Evolutionary conservation across 73 alveolate species (phyloP), one percentile per base, ranked within the genome.

Genomic region (Symbiodinium natans): DNA sequence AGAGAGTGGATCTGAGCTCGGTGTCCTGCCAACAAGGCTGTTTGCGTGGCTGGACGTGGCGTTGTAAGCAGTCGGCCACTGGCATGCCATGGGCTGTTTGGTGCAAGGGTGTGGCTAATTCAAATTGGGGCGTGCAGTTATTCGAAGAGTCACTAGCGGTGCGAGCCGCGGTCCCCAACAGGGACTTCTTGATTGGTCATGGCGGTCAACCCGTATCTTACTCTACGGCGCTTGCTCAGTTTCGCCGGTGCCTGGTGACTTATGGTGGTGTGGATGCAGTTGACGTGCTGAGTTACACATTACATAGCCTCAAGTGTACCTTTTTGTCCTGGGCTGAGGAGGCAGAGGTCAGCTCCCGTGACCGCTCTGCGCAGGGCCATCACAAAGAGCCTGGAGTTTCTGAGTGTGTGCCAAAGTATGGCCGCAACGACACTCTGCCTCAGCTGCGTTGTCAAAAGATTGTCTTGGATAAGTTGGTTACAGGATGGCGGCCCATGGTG

Each of bases 31-130:
- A 56, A 31, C 34, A 56, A 25, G 75, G 34, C 19, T 56, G 75
- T 2, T 82, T 82, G 59, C 89, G 89, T 34, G 3, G 68, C 31
- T 39, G 89, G 89, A 38, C 38, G 25, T 82, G 89, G 75, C 75
- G 75, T 17, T 1, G 75, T 25, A 56, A 56, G 75, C 75, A 56
- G 75, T 56, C 75, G 33, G 75, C 29, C 75, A 56, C 75, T 21
- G 75, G 75, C 34, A 56, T 25, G 75, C 75, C 75, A 21, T 56
- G 75, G 75, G 75, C 75, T 25, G 31, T 0, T 15, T 4, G 75
- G 75, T 56, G 75, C 75, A 15, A 25, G 29, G 75, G 75, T 56
- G 75, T 56, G 75, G 33, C 89, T 10, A 25, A 34, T 11, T 1
- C 7, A 13, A 21, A 25, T 40, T 40, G 89, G 71, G 63, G 52